Evolutionary conservation across 2,329 filamentous ascomycete species (phyloP).

Genomic region (Chalaropsis thielavioides): DNA sequence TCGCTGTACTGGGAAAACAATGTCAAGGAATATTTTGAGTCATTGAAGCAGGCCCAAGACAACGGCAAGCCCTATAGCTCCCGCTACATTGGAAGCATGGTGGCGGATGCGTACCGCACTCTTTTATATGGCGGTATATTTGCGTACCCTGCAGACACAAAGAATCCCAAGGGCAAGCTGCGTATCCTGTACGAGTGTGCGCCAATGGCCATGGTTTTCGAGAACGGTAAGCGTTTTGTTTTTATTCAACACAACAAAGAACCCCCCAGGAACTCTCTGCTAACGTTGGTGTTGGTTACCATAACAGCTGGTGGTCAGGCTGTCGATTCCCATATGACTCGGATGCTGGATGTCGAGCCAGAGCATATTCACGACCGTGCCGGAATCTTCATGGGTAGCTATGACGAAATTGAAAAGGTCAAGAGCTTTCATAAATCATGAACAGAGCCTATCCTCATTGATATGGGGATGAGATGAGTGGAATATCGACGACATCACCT

Average conservation of each 20-base stretch:
- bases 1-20: slow-evolving; percentile 87
- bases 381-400: slow-evolving; percentile 91
- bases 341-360: slow-evolving; percentile 79
- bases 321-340: slow-evolving; percentile 75
- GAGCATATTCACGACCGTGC: slow-evolving; percentile 90
- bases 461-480: no score
- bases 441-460: no score
- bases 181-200: slow-evolving; percentile 96
- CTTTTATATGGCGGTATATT: slow-evolving; percentile 93
- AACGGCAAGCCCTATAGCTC: slow-evolving; percentile 82
- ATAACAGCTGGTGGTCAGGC: slow-evolving; percentile 72
- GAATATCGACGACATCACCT: no score
- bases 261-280: slow-evolving; percentile 10
- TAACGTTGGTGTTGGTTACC: slow-evolving; percentile 22
- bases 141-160: slow-evolving; percentile 93
- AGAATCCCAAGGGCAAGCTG: slow-evolving; percentile 96
- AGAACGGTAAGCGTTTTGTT: slow-evolving; percentile 60
- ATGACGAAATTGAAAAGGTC: slow-evolving; percentile 90
- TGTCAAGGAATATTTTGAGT: slow-evolving; percentile 77
- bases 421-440: slow-evolving; percentile 57
- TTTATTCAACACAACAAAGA: neutral
- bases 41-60: slow-evolving; percentile 63
- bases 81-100: slow-evolving; percentile 95
- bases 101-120: slow-evolving; percentile 93
- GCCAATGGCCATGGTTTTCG: slow-evolving; percentile 97